Base-by-base conservation (phyloP, 495 filamentous ascomycete genomes). In the Podospora didyma region DNA sequence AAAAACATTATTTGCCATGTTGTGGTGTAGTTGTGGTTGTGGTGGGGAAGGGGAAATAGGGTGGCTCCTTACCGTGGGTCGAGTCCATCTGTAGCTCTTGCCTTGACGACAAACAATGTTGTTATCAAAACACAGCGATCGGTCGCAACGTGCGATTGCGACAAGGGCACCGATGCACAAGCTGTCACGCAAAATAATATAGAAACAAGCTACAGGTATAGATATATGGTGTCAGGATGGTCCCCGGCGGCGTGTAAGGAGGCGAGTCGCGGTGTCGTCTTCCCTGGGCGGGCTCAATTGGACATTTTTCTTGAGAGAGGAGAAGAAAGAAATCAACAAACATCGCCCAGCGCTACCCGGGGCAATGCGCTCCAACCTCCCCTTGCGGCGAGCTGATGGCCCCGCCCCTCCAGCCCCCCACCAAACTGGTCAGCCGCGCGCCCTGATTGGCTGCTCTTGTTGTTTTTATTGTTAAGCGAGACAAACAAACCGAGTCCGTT, bases 261-360 rank as follows among this genome's bases (percentile, higher is more conserved):
- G 28, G 35, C 49, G 22, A 42, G 42, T 53, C 62, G 53, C 49
- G 42, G 48, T 52, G 50, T 46, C 58, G 58, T 60, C 56, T 34
- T 45, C 53, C 50, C 34, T 49, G 35, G 54, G 37, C 49, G 59
- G 49, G 63, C 46, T 68, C 59, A 63, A 64, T 63, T 54, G 61
- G 58, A 54, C 62, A 56, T 54, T 62, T 62, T 58, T 34, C 51
- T 37, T 28, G 47, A 57, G 50, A 53, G 48, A 62, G 62, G 59
- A 62, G 54, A 62, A 51, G 58, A 56, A 64, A 64, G 62, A 68
- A 67, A 67, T 65, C 60, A 67, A 69, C 60, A 67, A 71, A 69
- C 63, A 69, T 61, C 53, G 24, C 26, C 45, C 57, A 48, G 58
- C 67, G 64, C 54, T 63, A 60, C 68, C 59, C 62, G 60, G 68